Evolutionary conservation across 331 rosid species (phyloP), one percentile per base, ranked within the genome.

Genomic region (Prunus yedoensis): DNA sequence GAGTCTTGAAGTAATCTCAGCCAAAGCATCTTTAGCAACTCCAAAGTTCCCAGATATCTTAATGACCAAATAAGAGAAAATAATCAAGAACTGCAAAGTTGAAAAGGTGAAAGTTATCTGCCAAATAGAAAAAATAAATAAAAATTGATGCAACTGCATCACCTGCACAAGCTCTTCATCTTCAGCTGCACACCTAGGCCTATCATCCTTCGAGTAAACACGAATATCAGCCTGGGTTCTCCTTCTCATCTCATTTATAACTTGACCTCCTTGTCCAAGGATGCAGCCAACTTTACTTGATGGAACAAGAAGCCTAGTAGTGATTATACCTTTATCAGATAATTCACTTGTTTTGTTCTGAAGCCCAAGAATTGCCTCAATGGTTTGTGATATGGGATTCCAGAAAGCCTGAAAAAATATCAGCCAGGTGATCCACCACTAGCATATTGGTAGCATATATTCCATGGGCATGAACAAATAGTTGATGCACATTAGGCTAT

Each of bases 141-240:
- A 30, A 66, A 27, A 6, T 12, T 12, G 65, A 23, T 14, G 51
- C 30, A 71, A 71, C 30, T 58, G 59, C 77, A 51, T 76, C 58
- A 83, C 86, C 83, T 79, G 86, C 75, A 83, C 83, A 70, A 83
- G 83, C 62, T 79, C 86, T 70, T 83, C 83, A 79, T 83, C 83
- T 38, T 78, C 83, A 64, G 76, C 75, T 17, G 86, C 86, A 70
- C 77, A 74, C 57, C 66, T 79, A 3, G 87, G 87, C 73, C 78
- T 71, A 17, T 71, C 83, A n/a, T 76, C 84, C 63, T 83, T 83
- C 1, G 87, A 83, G 74, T 47, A 71, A 23, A 83, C 81, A 35
- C 87, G 84, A 68, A 79, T 83, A 62, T 79, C 81, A 56, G 83
- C 86, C 45, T 75, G 83, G 28, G 86, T 83, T 83, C 80, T 75